Conservation (phyloP, 352 stramenopile genomes). For the Phytopythium litorale region DNA sequence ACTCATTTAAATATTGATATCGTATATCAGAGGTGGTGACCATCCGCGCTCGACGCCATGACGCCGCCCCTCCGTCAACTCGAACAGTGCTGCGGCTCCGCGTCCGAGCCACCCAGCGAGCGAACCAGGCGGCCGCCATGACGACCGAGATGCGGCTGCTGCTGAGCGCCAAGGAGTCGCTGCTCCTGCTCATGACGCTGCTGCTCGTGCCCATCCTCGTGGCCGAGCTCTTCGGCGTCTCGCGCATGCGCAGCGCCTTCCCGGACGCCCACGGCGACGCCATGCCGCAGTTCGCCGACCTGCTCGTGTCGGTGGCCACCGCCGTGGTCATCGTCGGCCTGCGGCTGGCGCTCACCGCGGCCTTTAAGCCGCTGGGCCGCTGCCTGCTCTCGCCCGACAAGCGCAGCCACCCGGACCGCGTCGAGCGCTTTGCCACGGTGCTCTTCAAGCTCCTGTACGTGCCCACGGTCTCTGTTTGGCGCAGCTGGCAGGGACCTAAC, state of each 20-base stretch:
- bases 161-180: conserved; percentile 56
- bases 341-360: conserved; percentile 29
- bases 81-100: no score
- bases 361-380: conserved; percentile 40
- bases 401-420: conserved; percentile 40
- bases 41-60: no score
- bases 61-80: background rate
- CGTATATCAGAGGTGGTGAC: no score
- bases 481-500: background rate
- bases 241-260: conserved; percentile 31
- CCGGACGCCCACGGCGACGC: background rate
- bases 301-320: conserved; percentile 27
- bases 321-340: conserved; percentile 34
- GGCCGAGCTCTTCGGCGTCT: conserved; percentile 45
- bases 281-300: conserved; percentile 51
- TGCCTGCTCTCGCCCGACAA: conserved; percentile 50
- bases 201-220: conserved; percentile 57
- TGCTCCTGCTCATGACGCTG: conserved; percentile 52
- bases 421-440: conserved; percentile 65
- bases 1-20: no score
- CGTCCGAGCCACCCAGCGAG: no score
- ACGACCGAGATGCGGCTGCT: conserved; percentile 60
- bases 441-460: conserved; percentile 70
- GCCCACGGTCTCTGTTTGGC: background rate
- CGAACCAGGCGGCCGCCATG: conserved; percentile 5